Percentiles rank a stretch among this genome's conserved stretches.
phyloP scores from a whole-genome alignment of 2,329 filamentous ascomycete genomes.

The Alternaria ethzedia region DNA sequence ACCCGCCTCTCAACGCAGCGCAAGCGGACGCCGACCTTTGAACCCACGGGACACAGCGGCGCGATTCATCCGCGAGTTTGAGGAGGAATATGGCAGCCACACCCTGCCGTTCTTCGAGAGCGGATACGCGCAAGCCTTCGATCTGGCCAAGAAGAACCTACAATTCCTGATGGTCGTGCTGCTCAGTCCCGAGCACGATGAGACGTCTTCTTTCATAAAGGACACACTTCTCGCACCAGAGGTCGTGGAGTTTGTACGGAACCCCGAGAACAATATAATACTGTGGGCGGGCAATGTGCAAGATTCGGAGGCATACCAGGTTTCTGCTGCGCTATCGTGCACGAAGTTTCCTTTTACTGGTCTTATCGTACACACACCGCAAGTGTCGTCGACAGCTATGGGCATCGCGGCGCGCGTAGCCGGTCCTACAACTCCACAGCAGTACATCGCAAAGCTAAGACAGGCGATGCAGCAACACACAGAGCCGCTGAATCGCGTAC shows the following conservation, averaged over 20 bases:
- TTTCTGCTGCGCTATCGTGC: conserved; percentile 83
- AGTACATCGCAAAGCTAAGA: conserved; percentile 79
- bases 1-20: conserved; percentile 60
- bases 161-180: conserved; percentile 91
- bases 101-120: conserved; percentile 81
- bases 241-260: conserved; percentile 74
- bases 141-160: conserved; percentile 86
- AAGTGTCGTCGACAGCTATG: conserved; percentile 85
- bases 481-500: conserved; percentile 74
- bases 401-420: conserved; percentile 81
- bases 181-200: conserved; percentile 91
- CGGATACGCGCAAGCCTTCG: conserved; percentile 89
- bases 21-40: conserved; percentile 74
- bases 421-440: conserved; percentile 71
- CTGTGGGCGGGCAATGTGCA: conserved; percentile 93
- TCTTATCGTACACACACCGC: conserved; percentile 84
- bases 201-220: conserved; percentile 79
- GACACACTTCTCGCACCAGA: conserved; percentile 81
- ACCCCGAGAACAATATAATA: conserved; percentile 78
- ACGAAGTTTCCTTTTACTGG: conserved; percentile 93
- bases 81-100: conserved; percentile 84
- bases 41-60: conserved; percentile 87
- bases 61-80: conserved; percentile 89
- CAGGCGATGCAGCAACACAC: conserved; percentile 76
- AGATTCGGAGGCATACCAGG: conserved; percentile 93